Conservation (phyloP, 2,329 filamentous ascomycete genomes). For the Aureobasidium sp. region DNA sequence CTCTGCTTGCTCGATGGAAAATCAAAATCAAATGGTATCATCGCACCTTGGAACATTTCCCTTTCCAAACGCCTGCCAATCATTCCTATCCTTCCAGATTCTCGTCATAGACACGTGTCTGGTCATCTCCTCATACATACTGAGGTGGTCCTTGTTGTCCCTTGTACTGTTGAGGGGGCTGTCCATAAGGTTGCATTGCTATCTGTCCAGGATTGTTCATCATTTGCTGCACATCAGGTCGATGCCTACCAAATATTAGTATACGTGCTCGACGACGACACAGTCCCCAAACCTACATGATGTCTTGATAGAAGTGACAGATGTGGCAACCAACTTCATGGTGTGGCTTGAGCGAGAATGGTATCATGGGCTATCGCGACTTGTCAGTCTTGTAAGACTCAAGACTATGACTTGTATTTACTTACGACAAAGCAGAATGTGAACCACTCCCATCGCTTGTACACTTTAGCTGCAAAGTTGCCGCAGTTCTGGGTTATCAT, state of each 20-base stretch:
- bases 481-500: slow-evolving; percentile 38
- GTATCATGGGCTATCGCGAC: slow-evolving; percentile 56
- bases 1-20: not conserved
- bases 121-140: slow-evolving; percentile 14
- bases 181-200: slow-evolving; percentile 28
- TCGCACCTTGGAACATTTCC: not conserved
- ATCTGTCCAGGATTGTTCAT: slow-evolving; percentile 27
- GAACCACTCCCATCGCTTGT: slow-evolving; percentile 50
- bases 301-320: slow-evolving; percentile 65
- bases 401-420: not conserved
- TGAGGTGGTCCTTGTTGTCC: slow-evolving; percentile 20
- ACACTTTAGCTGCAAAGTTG: slow-evolving; percentile 40
- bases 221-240: slow-evolving; percentile 33
- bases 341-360: slow-evolving; percentile 53
- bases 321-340: slow-evolving; percentile 64
- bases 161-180: slow-evolving; percentile 24
- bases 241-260: slow-evolving; percentile 18
- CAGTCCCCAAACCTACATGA: slow-evolving; percentile 30
- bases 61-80: not conserved
- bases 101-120: too few relatives aligned
- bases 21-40: slow-evolving; percentile 14
- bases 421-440: slow-evolving; percentile 68
- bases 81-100: not conserved
- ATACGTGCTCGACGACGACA: not conserved
- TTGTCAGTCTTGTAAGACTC: not conserved